phyloP scores from a whole-genome alignment of 2,329 filamentous ascomycete species.

The Penicillium sp. region DNA sequence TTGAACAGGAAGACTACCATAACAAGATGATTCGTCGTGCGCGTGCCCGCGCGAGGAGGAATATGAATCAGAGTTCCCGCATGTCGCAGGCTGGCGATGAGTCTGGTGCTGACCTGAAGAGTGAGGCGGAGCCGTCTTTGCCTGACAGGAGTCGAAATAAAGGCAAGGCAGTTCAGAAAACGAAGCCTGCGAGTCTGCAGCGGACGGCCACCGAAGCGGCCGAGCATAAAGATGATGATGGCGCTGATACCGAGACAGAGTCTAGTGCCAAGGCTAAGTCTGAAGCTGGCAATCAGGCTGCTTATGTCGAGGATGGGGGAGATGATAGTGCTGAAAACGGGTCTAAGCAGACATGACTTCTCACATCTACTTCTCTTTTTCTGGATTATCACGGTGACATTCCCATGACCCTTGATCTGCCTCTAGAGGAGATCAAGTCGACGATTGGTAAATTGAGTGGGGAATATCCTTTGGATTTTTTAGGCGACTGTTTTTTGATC shows the following conservation, averaged over 20 bases:
- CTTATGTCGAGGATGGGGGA: slow-evolving; percentile 16
- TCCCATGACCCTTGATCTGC: not conserved
- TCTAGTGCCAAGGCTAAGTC: slow-evolving; percentile 10
- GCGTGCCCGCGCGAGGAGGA: slow-evolving; percentile 16
- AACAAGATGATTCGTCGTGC: slow-evolving; percentile 34
- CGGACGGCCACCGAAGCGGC: not conserved
- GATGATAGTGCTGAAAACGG: slow-evolving; percentile 4
- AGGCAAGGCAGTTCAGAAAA: slow-evolving; percentile 26
- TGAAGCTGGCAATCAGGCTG: slow-evolving; percentile 8
- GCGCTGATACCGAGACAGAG: slow-evolving; percentile 19
- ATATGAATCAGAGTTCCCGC: slow-evolving; percentile 10
- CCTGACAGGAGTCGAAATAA: slow-evolving; percentile 14
- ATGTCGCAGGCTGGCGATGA: slow-evolving; percentile 24
- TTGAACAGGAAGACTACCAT: slow-evolving; percentile 37
- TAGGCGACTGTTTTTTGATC: slow-evolving; percentile 1
- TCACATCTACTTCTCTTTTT: not conserved
- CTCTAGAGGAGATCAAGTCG: not conserved
- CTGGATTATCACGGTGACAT: not conserved
- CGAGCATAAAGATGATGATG: slow-evolving; percentile 15
- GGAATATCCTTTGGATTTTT: not conserved
- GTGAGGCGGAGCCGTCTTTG: slow-evolving; percentile 22
- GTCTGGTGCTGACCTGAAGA: slow-evolving; percentile 27
- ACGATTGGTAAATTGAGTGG: not conserved
- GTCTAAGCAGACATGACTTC: slow-evolving; percentile 1
- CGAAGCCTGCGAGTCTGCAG: not conserved